These are phyloP conservation scores for Suhomyces canberraensis DNA, from an alignment of 805 yeast genomes.

Conservation along the genomic window DNA sequence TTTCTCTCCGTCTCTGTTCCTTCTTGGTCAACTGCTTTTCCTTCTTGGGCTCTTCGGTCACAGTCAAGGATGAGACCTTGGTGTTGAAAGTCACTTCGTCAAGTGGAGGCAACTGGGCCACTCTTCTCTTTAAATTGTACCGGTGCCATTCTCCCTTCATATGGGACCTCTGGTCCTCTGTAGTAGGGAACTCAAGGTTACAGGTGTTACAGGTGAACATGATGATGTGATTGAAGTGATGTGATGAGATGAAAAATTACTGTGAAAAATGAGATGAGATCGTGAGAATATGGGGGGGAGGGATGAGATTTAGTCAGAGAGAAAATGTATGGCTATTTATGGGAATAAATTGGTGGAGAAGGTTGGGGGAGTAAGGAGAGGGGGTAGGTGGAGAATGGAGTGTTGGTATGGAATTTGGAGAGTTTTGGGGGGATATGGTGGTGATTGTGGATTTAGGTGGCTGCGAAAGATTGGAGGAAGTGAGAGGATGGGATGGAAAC, in stretches of 20 bases:
- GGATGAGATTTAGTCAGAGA: no score
- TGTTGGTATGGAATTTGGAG: no score
- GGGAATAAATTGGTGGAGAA: no score
- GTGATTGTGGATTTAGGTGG: no score
- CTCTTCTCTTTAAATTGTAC: slow-evolving; percentile 42
- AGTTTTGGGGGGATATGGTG: no score
- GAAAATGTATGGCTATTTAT: no score
- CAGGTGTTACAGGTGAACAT: slow-evolving; percentile 41
- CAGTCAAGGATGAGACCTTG: slow-evolving; percentile 19
- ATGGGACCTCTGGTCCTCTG: slow-evolving; percentile 39
- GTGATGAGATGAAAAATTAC: background rate
- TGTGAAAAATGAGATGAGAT: no score
- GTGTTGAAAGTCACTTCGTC: slow-evolving; percentile 20
- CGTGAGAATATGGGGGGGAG: no score
- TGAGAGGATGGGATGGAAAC: no score
- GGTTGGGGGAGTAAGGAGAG: no score
- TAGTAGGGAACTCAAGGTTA: slow-evolving; percentile 34
- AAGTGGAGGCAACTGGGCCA: slow-evolving; percentile 31
- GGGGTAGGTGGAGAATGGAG: no score
- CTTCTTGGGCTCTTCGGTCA: slow-evolving; percentile 16
- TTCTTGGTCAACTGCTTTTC: slow-evolving; percentile 42
- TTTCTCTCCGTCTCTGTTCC: slow-evolving; percentile 48
- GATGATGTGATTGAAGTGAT: background rate
- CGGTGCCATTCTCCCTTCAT: slow-evolving; percentile 48
- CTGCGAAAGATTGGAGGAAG: no score